Evolutionary conservation across 176 grass and related monocot species (phyloP), one percentile per base, ranked within the genome.

Genomic region (Oryza rufipogon): DNA sequence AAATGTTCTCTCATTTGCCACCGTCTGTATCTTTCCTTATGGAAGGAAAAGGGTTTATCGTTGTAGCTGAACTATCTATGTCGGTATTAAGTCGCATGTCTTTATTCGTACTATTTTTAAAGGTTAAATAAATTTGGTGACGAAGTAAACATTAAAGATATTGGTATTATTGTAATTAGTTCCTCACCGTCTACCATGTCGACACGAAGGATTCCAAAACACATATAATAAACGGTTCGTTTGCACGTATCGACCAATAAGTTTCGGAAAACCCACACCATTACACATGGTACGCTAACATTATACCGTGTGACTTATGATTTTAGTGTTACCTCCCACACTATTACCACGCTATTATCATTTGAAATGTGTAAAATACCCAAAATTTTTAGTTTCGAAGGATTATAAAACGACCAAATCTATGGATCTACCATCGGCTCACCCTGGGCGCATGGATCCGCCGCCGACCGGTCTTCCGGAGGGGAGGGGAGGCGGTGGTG

Each of bases 121-220:
- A 12, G 0, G 0, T 4, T 1, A 30, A 30, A 10, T 19, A 19
- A 54, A 7, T 54, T 49, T 54, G 1, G 0, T 6, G 2, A 1
- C 15, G 0, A 7, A 0, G 5, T 19, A 0, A 3, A 16, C 4
- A 0, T 52, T 5, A 14, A 49, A 52, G 28, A 19, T 0, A 19
- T 54, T 1, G 16, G 1, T 19, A 39, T 39, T 39, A 39, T 7
- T 1, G 1, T 17, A 54, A 19, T 19, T 5, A 54, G 7, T 12
- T 6, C 4, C 14, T 0, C 15, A 52, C 4, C 4, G 4, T 52
- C 0, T 12, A 46, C 0, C 9, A 0, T n/a, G 1, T 6, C 0
- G 2, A 14, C 5, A 2, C 8, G 6, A 1, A 7, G 0, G 2
- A 26, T 28, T 7, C 0, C 15, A 26, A 14, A 48, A 1, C 1